Evolutionary conservation across 768 basidiomycete species (phyloP).

Genomic region (Kwoniella heveanensis): DNA sequence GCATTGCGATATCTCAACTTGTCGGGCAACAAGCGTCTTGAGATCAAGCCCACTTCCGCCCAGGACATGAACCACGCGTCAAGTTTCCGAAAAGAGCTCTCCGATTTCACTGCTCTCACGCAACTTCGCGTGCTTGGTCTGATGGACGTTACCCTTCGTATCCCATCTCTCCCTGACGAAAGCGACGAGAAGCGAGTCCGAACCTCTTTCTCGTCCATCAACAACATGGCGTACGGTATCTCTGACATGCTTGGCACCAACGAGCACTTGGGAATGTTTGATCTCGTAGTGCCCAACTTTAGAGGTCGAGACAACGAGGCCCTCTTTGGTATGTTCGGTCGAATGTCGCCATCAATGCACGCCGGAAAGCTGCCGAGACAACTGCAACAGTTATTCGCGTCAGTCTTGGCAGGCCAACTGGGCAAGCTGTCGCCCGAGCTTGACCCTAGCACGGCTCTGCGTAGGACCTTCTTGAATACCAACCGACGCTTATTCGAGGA

Average conservation of each 20-base stretch:
- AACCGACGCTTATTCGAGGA: conserved; percentile 78
- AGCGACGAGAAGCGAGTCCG: conserved; percentile 86
- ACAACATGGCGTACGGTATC: conserved; percentile 92
- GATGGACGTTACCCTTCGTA: conserved; percentile 85
- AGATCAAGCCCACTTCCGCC: conserved; percentile 77
- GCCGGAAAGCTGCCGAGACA: conserved; percentile 70
- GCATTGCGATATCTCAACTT: conserved; percentile 91
- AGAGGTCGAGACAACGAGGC: conserved; percentile 75
- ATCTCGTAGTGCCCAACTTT: conserved; percentile 86
- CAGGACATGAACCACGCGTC: conserved; percentile 56
- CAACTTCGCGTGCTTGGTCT: conserved; percentile 88
- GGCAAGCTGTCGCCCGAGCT: conserved; percentile 58
- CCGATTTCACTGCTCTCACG: conserved; percentile 83
- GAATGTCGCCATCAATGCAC: conserved; percentile 62
- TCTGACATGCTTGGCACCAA: conserved; percentile 81
- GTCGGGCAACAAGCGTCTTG: conserved; percentile 93
- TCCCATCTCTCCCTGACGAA: conserved; percentile 60
- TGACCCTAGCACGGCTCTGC: conserved; percentile 70
- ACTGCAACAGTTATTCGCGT: conserved; percentile 76
- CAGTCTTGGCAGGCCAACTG: conserved; percentile 66
- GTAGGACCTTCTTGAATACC: conserved; percentile 81
- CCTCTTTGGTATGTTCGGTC: conserved; percentile 95
- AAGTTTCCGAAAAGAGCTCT: conserved; percentile 60
- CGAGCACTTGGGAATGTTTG: conserved; percentile 83
- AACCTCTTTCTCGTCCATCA: conserved; percentile 83